Evolutionary conservation across 2,329 filamentous ascomycete species (phyloP).

Genomic region (Atkinsonella texensis): DNA sequence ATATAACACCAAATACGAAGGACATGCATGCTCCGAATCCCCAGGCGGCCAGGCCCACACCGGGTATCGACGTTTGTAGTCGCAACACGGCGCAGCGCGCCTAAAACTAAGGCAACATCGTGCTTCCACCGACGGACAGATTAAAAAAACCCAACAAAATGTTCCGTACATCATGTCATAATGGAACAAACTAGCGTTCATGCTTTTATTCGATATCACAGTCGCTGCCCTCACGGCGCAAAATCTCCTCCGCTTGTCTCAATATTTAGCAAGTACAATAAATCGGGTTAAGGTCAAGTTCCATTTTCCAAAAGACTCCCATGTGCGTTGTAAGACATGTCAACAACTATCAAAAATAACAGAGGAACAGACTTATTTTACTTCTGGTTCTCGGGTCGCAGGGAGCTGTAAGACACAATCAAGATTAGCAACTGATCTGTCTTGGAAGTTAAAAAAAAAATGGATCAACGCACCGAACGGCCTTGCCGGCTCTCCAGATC

Average conservation of each 20-base stretch:
- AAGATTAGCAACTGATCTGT: constrained; percentile 4
- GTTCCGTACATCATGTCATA: no score
- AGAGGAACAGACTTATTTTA: constrained; percentile 26
- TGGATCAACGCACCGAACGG: constrained; percentile 57
- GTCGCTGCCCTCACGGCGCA: background rate
- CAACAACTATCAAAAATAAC: background rate
- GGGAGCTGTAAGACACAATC: constrained; percentile 35
- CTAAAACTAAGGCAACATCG: no score
- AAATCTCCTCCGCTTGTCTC: background rate
- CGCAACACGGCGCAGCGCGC: background rate
- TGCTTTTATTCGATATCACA: constrained; percentile 4
- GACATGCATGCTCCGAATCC: no score
- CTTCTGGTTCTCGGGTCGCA: constrained; percentile 80
- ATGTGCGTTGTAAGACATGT: background rate
- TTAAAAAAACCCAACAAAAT: no score
- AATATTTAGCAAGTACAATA: constrained; percentile 4
- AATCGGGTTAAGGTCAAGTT: background rate
- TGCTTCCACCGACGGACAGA: no score
- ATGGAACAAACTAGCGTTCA: background rate
- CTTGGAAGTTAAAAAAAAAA: constrained; percentile 10
- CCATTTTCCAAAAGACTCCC: constrained; percentile 5
- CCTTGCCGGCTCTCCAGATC: constrained; percentile 99
- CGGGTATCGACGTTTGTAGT: background rate
- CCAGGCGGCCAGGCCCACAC: background rate
- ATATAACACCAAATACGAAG: no score